phyloP scores from a whole-genome alignment of 805 yeast species.

The Metschnikowia aberdeeniae region DNA sequence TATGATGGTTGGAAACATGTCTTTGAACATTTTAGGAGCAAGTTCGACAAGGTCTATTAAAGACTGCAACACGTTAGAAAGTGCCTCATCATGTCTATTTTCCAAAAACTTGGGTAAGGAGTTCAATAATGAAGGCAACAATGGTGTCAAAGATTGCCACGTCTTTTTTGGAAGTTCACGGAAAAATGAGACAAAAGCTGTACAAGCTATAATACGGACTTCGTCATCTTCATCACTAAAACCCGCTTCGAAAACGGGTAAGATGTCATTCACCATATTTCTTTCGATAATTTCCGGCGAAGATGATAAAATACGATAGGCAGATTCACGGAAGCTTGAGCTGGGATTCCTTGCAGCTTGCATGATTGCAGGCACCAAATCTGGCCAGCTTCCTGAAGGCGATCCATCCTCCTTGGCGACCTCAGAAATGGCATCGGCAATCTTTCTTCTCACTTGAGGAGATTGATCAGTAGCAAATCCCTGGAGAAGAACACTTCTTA shows the following conservation, averaged over 20 bases:
- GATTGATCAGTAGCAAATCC: slow-evolving; percentile 71
- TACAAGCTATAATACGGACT: slow-evolving; percentile 86
- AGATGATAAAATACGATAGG: slow-evolving; percentile 82
- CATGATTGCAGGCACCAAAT: slow-evolving; percentile 68
- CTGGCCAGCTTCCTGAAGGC: slow-evolving; percentile 62
- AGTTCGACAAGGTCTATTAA: slow-evolving; percentile 85
- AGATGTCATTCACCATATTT: slow-evolving; percentile 48
- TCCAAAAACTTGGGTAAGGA: slow-evolving; percentile 81
- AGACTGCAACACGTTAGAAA: slow-evolving; percentile 84
- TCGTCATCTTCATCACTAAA: slow-evolving; percentile 76
- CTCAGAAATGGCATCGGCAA: slow-evolving; percentile 93
- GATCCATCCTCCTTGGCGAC: slow-evolving; percentile 67
- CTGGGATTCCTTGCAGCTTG: slow-evolving; percentile 55
- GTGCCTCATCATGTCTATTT: slow-evolving; percentile 73
- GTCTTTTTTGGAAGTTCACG: slow-evolving; percentile 70
- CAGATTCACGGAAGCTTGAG: slow-evolving; percentile 77
- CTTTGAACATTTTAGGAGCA: slow-evolving; percentile 92
- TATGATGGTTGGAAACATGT: slow-evolving; percentile 84
- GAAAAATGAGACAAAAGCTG: slow-evolving; percentile 89
- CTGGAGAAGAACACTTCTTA: slow-evolving; percentile 60
- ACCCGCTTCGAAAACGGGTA: slow-evolving; percentile 74
- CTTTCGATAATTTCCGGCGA: slow-evolving; percentile 74
- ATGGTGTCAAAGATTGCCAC: slow-evolving; percentile 73
- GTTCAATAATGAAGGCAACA: slow-evolving; percentile 79
- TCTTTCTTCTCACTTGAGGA: slow-evolving; percentile 80